Evolutionary conservation across 1,139 yeast species (phyloP).

Genomic region (Sugiyamaella pinicola): DNA sequence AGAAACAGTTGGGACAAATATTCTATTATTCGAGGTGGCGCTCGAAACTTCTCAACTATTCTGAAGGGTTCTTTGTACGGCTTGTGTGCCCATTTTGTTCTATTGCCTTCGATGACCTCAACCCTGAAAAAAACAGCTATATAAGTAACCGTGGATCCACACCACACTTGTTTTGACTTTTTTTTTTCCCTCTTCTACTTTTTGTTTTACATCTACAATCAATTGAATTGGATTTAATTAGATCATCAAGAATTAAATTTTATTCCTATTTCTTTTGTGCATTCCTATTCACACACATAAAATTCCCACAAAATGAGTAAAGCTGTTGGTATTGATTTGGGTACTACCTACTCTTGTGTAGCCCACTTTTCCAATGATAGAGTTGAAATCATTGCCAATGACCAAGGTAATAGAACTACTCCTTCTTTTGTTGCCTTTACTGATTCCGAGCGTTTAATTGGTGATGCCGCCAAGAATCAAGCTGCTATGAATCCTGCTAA

Average conservation of each 20-base stretch:
- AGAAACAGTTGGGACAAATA: constrained; percentile 1
- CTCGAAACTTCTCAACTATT: constrained; percentile 5
- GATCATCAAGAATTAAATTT: constrained; percentile 3
- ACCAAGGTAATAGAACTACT: constrained; percentile 98
- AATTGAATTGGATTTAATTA: constrained; percentile 16
- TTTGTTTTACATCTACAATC: constrained; percentile 9
- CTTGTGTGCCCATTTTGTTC: constrained; percentile 12
- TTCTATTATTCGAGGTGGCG: constrained; percentile 5
- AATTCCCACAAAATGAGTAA: constrained; percentile 37
- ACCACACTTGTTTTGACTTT: neutral
- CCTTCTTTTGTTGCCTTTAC: constrained; percentile 98
- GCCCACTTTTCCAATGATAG: constrained; percentile 93
- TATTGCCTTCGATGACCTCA: constrained; percentile 13
- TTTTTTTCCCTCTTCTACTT: neutral
- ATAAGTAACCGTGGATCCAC: constrained; percentile 10
- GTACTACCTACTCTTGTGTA: constrained; percentile 98
- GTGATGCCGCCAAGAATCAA: constrained; percentile 98
- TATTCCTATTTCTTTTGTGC: neutral
- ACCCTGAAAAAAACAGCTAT: constrained; percentile 8
- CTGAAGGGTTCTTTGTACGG: constrained; percentile 16
- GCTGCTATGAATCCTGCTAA: constrained; percentile 96
- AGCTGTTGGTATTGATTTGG: constrained; percentile 79
- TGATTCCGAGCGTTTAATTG: constrained; percentile 92
- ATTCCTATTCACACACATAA: constrained; percentile 4
- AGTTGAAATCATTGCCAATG: constrained; percentile 93